Evolutionary conservation across 306 rosid species (phyloP).

Genomic region (Carpinus fangiana): DNA sequence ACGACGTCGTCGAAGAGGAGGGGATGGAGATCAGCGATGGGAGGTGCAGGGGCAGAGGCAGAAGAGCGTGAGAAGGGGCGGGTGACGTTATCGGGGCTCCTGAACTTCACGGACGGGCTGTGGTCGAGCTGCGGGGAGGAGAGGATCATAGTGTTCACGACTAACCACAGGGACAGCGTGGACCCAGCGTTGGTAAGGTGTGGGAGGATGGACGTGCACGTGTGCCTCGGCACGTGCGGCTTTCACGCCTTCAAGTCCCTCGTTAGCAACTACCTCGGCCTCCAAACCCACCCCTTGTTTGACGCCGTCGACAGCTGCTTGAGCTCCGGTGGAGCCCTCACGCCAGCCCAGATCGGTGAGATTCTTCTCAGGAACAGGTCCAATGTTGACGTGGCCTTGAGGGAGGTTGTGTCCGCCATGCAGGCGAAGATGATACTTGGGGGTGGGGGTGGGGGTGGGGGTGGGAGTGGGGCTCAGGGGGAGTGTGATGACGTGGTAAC

Average conservation of each 20-base stretch:
- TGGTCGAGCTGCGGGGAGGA: conserved; percentile 93
- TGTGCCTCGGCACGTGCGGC: conserved; percentile 76
- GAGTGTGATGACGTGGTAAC: conserved; percentile 30
- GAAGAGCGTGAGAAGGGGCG: conserved; percentile 49
- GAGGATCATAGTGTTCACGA: conserved; percentile 75
- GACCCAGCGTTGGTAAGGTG: conserved; percentile 82
- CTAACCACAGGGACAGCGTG: conserved; percentile 67
- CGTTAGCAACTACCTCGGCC: conserved; percentile 57
- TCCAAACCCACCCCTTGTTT: conserved; percentile 55
- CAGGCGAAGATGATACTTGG: conserved; percentile 46
- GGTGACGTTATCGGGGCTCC: conserved; percentile 79
- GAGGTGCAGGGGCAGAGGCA: not conserved
- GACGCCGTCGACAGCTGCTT: conserved; percentile 66
- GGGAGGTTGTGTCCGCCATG: conserved; percentile 66
- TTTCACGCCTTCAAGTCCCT: conserved; percentile 60
- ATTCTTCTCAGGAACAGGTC: conserved; percentile 61
- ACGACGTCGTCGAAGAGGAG: conserved; percentile 27
- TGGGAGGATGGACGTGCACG: conserved; percentile 91
- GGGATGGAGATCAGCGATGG: conserved; percentile 24
- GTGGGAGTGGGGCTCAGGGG: conserved; percentile 37
- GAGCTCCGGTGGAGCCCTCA: conserved; percentile 65
- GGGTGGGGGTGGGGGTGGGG: conserved; percentile 29
- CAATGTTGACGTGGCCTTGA: conserved; percentile 61
- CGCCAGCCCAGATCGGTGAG: conserved; percentile 89
- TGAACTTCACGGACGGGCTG: conserved; percentile 81